These are phyloP conservation scores for Lachancea nothofagi DNA, from an alignment of 805 yeast genomes.

Conservation along the genomic window DNA sequence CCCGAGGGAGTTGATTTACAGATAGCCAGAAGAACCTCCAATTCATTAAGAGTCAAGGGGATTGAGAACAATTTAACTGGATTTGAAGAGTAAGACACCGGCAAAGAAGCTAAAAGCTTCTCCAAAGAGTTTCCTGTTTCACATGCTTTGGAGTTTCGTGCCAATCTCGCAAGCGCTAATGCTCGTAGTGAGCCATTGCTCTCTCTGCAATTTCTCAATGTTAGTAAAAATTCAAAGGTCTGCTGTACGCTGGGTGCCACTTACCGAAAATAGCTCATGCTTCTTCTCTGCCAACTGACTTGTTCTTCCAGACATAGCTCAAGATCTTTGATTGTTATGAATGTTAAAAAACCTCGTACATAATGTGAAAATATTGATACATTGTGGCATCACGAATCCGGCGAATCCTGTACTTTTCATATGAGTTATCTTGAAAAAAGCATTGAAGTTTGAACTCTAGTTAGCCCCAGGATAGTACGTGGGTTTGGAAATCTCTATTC, in stretches of 20 bases:
- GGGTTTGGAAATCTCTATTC: no score
- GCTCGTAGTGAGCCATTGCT: constrained; percentile 7
- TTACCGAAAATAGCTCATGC: constrained; percentile 8
- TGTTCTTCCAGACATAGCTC: background rate
- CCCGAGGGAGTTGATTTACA: constrained; percentile 36
- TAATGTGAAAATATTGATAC: no score
- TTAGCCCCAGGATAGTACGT: no score
- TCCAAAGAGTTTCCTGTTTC: constrained; percentile 11
- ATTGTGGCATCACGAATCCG: no score
- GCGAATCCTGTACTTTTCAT: no score
- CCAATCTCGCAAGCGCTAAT: constrained; percentile 5
- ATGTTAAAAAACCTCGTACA: no score
- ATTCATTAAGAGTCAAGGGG: constrained; percentile 46
- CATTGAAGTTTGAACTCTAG: no score
- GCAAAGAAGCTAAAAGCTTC: constrained; percentile 23
- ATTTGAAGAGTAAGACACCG: constrained; percentile 25
- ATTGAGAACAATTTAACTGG: constrained; percentile 30
- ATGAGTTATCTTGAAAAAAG: no score
- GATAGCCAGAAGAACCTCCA: constrained; percentile 50
- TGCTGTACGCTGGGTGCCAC: background rate
- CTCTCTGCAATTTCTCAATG: constrained; percentile 1
- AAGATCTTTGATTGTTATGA: background rate
- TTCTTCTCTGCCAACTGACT: background rate
- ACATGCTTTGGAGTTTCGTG: background rate
- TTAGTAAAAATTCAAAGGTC: background rate